Evolutionary conservation across 257 asterid genomes (phyloP), one percentile per base, ranked within the genome.

Genomic region (Agastache rugosa): DNA sequence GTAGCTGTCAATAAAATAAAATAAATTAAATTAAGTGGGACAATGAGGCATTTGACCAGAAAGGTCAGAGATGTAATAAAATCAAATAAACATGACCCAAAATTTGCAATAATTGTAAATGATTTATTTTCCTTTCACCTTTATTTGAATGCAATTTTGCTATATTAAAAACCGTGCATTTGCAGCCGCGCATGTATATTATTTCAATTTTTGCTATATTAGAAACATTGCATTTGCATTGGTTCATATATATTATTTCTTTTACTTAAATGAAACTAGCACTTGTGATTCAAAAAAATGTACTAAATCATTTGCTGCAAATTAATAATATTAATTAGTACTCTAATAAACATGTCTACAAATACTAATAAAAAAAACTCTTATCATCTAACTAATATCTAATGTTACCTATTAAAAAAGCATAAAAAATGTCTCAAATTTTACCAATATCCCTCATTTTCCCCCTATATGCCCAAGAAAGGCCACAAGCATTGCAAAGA

Each of bases 401-500:
- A 51, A 0, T 17, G 17, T 2, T 51, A 17, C 2, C 1, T 53
- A 8, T 2, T 53, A 8, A 9, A 16, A 23, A 5, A 59, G 2
- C 14, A 4, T 8, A n/a, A 62, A 16, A 15, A 8, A 9, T 7
- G 8, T 17, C 3, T 8, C n/a, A 23, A n/a, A 5, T 41, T 23
- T 73, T 78, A 8, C 8, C 12, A 55, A 72, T 0, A 25, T 71
- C 20, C 2, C 56, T 58, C 77, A 78, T 25, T 16, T 4, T 48
- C 1, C 79, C 75, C 7, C 50, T 75, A 9, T 12, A 67, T 3
- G 61, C 34, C 86, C 84, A 82, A 0, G 0, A 41, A 29, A 82
- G 75, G 0, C 86, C 84, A 63, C 86, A 82, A 0, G 83, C 82
- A 69, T 82, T 82, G 68, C 83, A 82, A 1, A 82, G 82, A 5